Base-by-base conservation (phyloP, 2,329 filamentous ascomycete species). In the Claviceps sp. region DNA sequence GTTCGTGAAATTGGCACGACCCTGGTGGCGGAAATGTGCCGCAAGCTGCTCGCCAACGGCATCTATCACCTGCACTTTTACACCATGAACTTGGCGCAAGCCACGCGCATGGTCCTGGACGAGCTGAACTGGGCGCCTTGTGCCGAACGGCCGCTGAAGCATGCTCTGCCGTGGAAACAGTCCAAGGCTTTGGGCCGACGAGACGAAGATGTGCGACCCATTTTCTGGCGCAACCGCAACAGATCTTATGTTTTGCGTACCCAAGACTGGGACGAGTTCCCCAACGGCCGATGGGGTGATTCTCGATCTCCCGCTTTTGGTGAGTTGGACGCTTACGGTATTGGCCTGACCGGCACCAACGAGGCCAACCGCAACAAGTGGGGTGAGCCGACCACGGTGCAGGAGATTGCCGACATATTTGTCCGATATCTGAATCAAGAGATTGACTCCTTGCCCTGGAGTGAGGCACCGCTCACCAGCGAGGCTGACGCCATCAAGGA, bases 221-320 rank as follows among this genome's bases (percentile, higher is more conserved):
- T 98, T 59, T 98, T 98, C 77, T 98, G 93, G 93, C 84, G 91
- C 61, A 96, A 97, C 71, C 82, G 93, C 54, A 93, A 95, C 70
- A 89, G 93, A 64, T 95, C 90, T 4, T 98, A 98, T 62, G 84
- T 98, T 52, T 83, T 88, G 52, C 88, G 93, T 52, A 98, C 93
- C 0, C 90, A 96, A 65, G 91, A 96, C 60, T 98, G 93, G 93
- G 93, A 98, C 62, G 93, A 98, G 67, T 98, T 96, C 62, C 93
- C 93, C 52, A 98, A 98, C 74, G 93, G 93, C 47, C 86, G 93
- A 68, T 98, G 93, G 93, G 94, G 93, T 70, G 93, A 98, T 68
- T 91, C 90, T 50, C 81, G 93, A 57, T 97, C 91, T 54, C 93
- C 93, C 55, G 93, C 93, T 49, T 98, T 96, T 63, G 93, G 93